Evolutionary conservation across 192 early-diverging fungal genomes (phyloP), one percentile per base, ranked within the genome.

Genomic region (Coemansia aciculifera): DNA sequence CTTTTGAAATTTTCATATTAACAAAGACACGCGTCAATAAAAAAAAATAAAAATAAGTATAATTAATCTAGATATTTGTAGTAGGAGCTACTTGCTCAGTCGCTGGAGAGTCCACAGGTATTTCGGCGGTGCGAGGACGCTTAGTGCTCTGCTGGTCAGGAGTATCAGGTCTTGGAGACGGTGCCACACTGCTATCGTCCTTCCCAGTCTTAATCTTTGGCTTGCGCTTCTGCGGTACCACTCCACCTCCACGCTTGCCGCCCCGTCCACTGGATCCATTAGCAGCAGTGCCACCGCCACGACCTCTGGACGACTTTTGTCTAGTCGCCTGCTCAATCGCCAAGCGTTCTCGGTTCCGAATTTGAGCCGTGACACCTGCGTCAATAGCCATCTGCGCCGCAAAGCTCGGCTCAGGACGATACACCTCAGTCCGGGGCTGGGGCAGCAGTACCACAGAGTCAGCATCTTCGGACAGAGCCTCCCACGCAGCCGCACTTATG

Each of bases 191-290:
- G 63, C 59, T 49, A 27, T 36, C 67, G 11, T 69, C 69, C 38
- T 65, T 72, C 7, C 23, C 48, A 12, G 24, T 3, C 59, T 69
- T 75, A 36, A 10, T 10, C 27, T 27, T 49, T 32, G 62, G 64
- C 74, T 77, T 76, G 64, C 79, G 79, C 62, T 82, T 82, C 62
- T 82, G 74, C 63, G 71, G 74, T 31, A 29, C 39, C 7, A 37
- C 46, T 7, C 64, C 65, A 27, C 72, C 71, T 37, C 73, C 70
- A 38, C 73, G 66, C 40, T 66, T 71, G 59, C 69, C 63, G 19
- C 78, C 78, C 21, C 78, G 65, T 29, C 46, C 36, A 19, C 46
- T 39, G 31, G 66, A n/a, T 56, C 66, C 66, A 38, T 51, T 62
- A 31, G 46, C 68, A 31, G 38, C 68, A n/a, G 48, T 61, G 43